Evolutionary conservation across 257 asterid species (phyloP).

Genomic region (Euphrasia confusa): DNA sequence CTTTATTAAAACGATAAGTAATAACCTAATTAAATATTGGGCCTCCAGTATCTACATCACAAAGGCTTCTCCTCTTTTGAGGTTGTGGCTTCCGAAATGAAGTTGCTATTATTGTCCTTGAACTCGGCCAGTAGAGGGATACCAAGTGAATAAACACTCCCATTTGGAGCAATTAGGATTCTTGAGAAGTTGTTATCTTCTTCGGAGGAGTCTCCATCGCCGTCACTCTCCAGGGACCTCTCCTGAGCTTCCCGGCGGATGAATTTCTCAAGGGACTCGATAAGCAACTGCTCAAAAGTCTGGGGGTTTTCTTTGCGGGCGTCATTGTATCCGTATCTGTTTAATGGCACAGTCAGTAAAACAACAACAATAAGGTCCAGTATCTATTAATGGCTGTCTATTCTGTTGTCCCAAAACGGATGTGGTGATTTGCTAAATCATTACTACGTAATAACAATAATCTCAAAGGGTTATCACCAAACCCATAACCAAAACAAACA

Average conservation of each 20-base stretch:
- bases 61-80: constrained; percentile 36
- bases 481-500: no score
- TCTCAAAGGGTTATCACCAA: no score
- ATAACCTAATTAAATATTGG: no score
- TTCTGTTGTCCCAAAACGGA: no score
- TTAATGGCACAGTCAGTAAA: constrained; percentile 2
- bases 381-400: no score
- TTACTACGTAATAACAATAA: no score
- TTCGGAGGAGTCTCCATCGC: constrained; percentile 51
- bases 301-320: constrained; percentile 90
- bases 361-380: background rate
- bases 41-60: no score
- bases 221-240: constrained; percentile 84
- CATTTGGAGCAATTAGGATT: constrained; percentile 80
- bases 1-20: no score
- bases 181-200: constrained; percentile 59
- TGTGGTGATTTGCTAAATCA: no score
- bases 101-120: constrained; percentile 39
- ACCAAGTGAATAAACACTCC: constrained; percentile 82
- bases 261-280: constrained; percentile 90
- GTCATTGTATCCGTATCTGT: constrained; percentile 98
- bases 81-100: constrained; percentile 43
- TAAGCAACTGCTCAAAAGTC: constrained; percentile 84
- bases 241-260: constrained; percentile 96
- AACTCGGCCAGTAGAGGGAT: constrained; percentile 80